A percentile compares a stretch with the other conserved stretches of the same genome.
phyloP scores from a whole-genome alignment of 345 rosid species.

The Anacardium occidentale region DNA sequence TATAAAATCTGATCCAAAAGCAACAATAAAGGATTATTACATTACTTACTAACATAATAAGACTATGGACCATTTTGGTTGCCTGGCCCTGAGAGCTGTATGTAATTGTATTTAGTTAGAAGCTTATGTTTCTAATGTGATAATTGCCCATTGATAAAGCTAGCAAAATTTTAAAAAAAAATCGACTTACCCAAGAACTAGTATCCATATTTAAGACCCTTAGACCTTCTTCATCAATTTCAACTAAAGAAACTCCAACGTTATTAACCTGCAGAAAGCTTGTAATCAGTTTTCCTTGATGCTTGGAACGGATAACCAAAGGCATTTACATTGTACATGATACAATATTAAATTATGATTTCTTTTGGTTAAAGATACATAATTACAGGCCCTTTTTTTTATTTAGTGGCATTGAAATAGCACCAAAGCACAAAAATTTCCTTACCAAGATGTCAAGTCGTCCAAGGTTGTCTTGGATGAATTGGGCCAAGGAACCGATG shows the following conservation, averaged over 20 bases:
- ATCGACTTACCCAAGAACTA: constrained; percentile 36
- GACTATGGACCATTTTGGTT: constrained; percentile 28
- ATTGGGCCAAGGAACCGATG: constrained; percentile 27
- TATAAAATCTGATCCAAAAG: too few relatives aligned
- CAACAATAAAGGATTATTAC: too few relatives aligned
- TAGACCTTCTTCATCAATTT: constrained; percentile 35
- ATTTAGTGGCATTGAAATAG: too few relatives aligned
- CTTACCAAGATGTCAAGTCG: constrained; percentile 49
- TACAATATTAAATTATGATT: background rate
- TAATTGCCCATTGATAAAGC: background rate
- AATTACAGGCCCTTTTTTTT: background rate
- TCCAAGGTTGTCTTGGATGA: constrained; percentile 35
- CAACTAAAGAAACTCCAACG: constrained; percentile 43
- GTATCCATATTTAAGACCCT: constrained; percentile 46
- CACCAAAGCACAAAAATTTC: background rate
- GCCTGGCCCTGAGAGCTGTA: constrained; percentile 49
- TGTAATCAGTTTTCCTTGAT: background rate
- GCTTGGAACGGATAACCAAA: too few relatives aligned
- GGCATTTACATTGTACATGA: too few relatives aligned
- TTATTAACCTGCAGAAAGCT: constrained; percentile 41
- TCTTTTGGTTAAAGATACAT: too few relatives aligned
- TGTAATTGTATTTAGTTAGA: background rate
- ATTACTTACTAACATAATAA: too few relatives aligned
- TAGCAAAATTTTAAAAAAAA: background rate
- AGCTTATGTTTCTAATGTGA: background rate